Percentiles rank a stretch among this genome's conserved stretches.
Evolutionary conservation across 2,329 filamentous ascomycete genomes (phyloP).

Genomic region (Epichloe glyceriae): DNA sequence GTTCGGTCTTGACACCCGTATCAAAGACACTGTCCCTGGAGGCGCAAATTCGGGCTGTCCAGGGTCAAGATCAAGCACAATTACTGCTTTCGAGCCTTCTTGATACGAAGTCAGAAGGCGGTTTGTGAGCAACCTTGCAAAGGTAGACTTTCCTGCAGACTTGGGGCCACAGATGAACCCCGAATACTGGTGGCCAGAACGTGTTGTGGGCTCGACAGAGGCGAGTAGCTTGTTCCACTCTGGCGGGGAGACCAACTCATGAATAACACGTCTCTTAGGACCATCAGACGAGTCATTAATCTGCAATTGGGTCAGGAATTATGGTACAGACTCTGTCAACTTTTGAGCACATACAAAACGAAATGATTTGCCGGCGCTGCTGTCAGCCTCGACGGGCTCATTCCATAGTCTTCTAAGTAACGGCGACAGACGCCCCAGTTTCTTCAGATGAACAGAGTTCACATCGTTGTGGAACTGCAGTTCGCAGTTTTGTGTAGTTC

Average conservation of each 20-base stretch:
- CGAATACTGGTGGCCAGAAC: conserved; percentile 23
- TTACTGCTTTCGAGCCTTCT: conserved; percentile 9
- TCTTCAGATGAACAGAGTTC: conserved; percentile 32
- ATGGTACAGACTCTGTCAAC: conserved; percentile 10
- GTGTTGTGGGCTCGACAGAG: conserved; percentile 21
- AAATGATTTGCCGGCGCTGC: conserved; percentile 24
- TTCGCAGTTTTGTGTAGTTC: conserved; percentile 33
- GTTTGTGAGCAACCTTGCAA: conserved; percentile 54
- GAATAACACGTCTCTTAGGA: conserved; percentile 35
- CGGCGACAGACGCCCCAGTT: conserved; percentile 48
- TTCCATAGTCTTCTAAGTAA: conserved; percentile 57
- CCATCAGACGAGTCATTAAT: conserved; percentile 40
- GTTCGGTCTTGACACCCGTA: conserved; percentile 46
- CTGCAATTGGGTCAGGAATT: conserved; percentile 20
- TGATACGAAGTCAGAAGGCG: conserved; percentile 40
- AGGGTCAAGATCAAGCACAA: conserved; percentile 63
- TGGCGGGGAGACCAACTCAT: conserved; percentile 42
- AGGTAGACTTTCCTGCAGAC: conserved; percentile 64
- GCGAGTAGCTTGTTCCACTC: conserved; percentile 50
- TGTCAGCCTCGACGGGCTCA: conserved; percentile 19
- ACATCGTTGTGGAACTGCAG: conserved; percentile 46
- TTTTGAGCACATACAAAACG: conserved; percentile 30
- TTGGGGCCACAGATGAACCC: conserved; percentile 57
- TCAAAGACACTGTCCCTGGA: conserved; percentile 56
- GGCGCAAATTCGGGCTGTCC: conserved; percentile 64